Base-by-base conservation (phyloP, 805 yeast species). In the Metschnikowia noctiluminum region DNA sequence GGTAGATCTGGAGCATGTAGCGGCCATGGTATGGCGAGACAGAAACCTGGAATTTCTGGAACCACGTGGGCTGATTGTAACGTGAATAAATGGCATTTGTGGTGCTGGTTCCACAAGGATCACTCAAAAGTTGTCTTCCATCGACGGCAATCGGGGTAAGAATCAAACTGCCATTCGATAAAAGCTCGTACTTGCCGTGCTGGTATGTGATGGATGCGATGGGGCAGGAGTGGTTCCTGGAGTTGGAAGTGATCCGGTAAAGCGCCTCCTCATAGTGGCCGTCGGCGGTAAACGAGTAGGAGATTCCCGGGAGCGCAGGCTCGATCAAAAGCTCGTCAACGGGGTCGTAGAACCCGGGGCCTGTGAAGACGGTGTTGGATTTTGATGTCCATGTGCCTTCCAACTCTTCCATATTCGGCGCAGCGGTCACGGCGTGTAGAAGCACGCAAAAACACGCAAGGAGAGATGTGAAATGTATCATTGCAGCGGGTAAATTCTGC, bases 301-400 rank as follows among this genome's bases (percentile, higher is more conserved):
- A 85, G 47, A 92, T 80, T 35, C 99, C 99, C 1, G 99, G 97
- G 38, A 94, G 76, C 8, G 91, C 92, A 2, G 99, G 99, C 65
- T 94, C 99, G 52, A 90, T 88, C 49, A 94, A 73, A 14, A 92
- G 79, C 67, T 94, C 99, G 63, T 92, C 97, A 28, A 90, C 87
- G 2, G 99, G 99, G 66, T 94, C 98, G 65, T 81, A 94, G 63
- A 94, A 94, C 2, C 91, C 87, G 7, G 98, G 96, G 0, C 99
- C 99, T 0, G 99, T 94, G 72, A 92, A 85, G 7, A 94, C 99
- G 11, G 95, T 83, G 65, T 87, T 88, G 11, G 97, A 84, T 67
- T 94, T 94, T 14, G 97, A 85, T 1, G 91, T 69, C 99, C 99
- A 94, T 0, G 99, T 94, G 7, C 99, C 99, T 38, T 74, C 87